Percentiles rank a stretch among this genome's conserved stretches.
These are phyloP conservation scores for Ephemerocybe angulata DNA, from an alignment of 768 basidiomycete genomes.

Conservation along the genomic window DNA sequence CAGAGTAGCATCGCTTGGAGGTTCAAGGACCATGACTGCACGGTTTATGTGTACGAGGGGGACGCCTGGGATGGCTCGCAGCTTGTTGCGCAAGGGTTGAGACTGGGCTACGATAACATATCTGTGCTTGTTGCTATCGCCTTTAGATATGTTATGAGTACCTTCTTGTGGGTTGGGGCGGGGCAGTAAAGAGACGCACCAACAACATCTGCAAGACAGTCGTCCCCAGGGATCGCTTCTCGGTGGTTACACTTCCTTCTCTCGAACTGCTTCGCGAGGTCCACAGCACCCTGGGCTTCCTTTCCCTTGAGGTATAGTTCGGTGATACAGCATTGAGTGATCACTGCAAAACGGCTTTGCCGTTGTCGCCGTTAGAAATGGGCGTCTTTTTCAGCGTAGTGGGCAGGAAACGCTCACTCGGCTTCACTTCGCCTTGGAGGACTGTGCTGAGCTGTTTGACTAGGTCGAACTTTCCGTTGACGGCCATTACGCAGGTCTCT, in stretches of 20 bases:
- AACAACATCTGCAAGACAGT: slow-evolving; percentile 77
- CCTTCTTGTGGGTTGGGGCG: neutral
- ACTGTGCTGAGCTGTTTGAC: slow-evolving; percentile 70
- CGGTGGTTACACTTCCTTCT: slow-evolving; percentile 92
- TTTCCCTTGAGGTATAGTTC: slow-evolving; percentile 86
- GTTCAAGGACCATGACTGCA: slow-evolving; percentile 90
- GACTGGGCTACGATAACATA: slow-evolving; percentile 89
- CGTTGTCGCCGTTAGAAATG: slow-evolving; percentile 28
- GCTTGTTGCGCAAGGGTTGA: slow-evolving; percentile 58
- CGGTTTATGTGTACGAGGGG: slow-evolving; percentile 91
- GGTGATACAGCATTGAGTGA: slow-evolving; percentile 96
- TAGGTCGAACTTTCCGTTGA: slow-evolving; percentile 71
- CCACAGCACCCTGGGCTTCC: slow-evolving; percentile 67
- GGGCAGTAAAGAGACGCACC: slow-evolving; percentile 53
- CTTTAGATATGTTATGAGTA: slow-evolving; percentile 30
- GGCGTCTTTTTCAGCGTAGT: slow-evolving; percentile 2
- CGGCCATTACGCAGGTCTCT: slow-evolving; percentile 70
- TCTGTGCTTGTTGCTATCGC: slow-evolving; percentile 84
- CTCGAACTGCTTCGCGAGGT: slow-evolving; percentile 92
- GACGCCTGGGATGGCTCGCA: slow-evolving; percentile 76
- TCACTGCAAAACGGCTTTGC: slow-evolving; percentile 71
- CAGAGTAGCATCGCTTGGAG: slow-evolving; percentile 77
- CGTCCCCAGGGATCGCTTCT: slow-evolving; percentile 78
- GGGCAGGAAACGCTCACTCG: slow-evolving; percentile 58
- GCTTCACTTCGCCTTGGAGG: slow-evolving; percentile 85